Evolutionary conservation across 306 rosid genomes (phyloP), one percentile per base, ranked within the genome.

Genomic region (Lathyrus aphaca): DNA sequence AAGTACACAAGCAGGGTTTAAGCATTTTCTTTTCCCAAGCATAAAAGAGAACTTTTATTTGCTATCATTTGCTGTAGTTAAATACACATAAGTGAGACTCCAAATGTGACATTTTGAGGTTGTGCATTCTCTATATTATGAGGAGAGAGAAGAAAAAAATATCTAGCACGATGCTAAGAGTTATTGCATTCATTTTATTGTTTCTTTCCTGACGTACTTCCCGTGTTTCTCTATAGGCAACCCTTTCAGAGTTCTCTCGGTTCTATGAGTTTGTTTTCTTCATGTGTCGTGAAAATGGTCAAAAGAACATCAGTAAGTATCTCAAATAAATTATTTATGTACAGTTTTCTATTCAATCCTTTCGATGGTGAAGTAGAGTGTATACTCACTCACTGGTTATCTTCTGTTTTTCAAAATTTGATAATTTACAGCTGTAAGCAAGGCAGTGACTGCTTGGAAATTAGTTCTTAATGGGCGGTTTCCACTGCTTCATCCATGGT

Each of bases 181-280:
- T 42, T 69, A 68, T 48, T 14, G 29, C 66, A 15, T 58, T 16
- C 53, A 19, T 48, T 17, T 39, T 60, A 12, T 64, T 53, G 5
- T 44, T 80, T 46, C 12, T 21, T 14, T n/a, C 17, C 67, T 38
- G 40, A 50, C 51, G 48, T 71, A 42, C 55, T 74, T 76, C 66
- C 44, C 67, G 27, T 69, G 68, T 76, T 75, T 63, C 38, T 48
- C 13, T 86, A 74, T 48, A 91, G 99, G 86, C 66, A 66, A 85
- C 87, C 75, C 83, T 74, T 68, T 81, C 87, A 19, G 95, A 91
- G 73, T 91, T 89, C 81, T 82, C 96, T 7, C 73, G 92, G 82
- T 89, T 95, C 83, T 95, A 95, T 63, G 97, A 89, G 29, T 95
- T 95, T 79, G 95, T 87, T 69, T 95, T 84, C 78, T 91, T 91